Percentiles rank a stretch among this genome's conserved stretches.
Conservation (phyloP, 83 land plant genomes). For the Isoetes engelmannii region DNA sequence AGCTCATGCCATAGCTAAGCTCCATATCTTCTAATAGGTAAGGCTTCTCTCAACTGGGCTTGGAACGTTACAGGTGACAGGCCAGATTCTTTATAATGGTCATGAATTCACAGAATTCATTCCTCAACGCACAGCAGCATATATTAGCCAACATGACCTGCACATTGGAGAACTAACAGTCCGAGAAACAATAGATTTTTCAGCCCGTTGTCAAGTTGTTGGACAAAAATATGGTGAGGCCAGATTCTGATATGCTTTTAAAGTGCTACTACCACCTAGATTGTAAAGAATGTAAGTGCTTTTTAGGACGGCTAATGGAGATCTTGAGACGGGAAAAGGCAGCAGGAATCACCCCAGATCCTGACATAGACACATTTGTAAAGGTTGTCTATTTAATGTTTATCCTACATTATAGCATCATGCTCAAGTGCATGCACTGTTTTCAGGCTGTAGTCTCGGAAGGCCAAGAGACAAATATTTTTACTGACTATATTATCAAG, state of each 20-base stretch:
- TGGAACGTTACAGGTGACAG: slow-evolving; percentile 31
- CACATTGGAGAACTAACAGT: slow-evolving; percentile 7
- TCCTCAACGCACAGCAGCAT: slow-evolving; percentile 63
- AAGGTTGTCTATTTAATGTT: slow-evolving; percentile 6
- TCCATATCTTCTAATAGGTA: not conserved
- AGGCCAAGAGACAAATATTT: slow-evolving; percentile 26
- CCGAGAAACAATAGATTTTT: slow-evolving; percentile 12
- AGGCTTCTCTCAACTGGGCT: too few species aligned
- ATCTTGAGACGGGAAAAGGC: slow-evolving; percentile 13
- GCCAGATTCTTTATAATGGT: slow-evolving; percentile 65
- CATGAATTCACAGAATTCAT: slow-evolving; percentile 60
- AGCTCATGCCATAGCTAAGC: not conserved
- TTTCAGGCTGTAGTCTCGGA: slow-evolving; percentile 30
- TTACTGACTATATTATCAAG: slow-evolving; percentile 51
- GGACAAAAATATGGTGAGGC: slow-evolving; percentile 14
- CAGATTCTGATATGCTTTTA: too few species aligned
- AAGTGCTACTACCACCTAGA: too few species aligned
- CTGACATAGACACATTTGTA: slow-evolving; percentile 17
- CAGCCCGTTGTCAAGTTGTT: slow-evolving; percentile 17
- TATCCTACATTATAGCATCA: not conserved
- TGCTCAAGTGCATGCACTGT: not conserved
- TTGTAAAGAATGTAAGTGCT: not conserved
- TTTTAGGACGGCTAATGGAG: slow-evolving; percentile 12
- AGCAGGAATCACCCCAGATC: slow-evolving; percentile 20
- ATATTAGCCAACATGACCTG: slow-evolving; percentile 39